These are phyloP conservation scores for Diutina sp. DNA, from an alignment of 1,139 yeast species.

Conservation along the genomic window DNA sequence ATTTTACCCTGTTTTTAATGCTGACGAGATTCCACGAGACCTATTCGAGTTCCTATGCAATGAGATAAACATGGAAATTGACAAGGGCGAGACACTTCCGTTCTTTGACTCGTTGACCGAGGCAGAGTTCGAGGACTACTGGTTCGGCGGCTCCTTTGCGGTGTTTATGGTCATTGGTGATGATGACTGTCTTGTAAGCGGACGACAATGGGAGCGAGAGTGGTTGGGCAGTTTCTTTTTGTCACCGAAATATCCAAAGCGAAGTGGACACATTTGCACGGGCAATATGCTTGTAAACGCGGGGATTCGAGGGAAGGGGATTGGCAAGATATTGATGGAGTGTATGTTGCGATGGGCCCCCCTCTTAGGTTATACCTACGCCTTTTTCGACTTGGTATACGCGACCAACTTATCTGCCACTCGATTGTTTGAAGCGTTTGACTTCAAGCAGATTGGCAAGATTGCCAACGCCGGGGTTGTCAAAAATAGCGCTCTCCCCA, in stretches of 20 bases:
- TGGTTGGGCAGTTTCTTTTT: slow-evolving; percentile 77
- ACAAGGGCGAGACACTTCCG: slow-evolving; percentile 78
- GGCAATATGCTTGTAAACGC: slow-evolving; percentile 85
- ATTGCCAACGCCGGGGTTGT: slow-evolving; percentile 77
- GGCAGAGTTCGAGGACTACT: slow-evolving; percentile 63
- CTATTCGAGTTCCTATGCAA: slow-evolving; percentile 72
- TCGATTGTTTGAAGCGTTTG: slow-evolving; percentile 65
- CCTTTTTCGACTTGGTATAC: slow-evolving; percentile 76
- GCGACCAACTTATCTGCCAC: slow-evolving; percentile 80
- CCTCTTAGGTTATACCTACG: slow-evolving; percentile 70
- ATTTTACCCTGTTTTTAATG: slow-evolving; percentile 67
- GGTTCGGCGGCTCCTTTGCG: slow-evolving; percentile 72
- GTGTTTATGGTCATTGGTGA: slow-evolving; percentile 83
- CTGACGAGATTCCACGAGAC: slow-evolving; percentile 59
- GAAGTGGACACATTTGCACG: slow-evolving; percentile 88
- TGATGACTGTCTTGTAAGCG: slow-evolving; percentile 41
- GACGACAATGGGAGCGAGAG: slow-evolving; percentile 77
- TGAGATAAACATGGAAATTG: slow-evolving; percentile 88
- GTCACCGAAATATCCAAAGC: slow-evolving; percentile 84
- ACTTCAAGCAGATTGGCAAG: slow-evolving; percentile 67
- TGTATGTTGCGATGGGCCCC: slow-evolving; percentile 90
- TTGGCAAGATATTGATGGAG: slow-evolving; percentile 75
- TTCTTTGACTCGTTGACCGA: slow-evolving; percentile 65
- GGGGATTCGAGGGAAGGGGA: slow-evolving; percentile 86
- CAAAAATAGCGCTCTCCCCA: slow-evolving; percentile 72